A percentile compares a stretch with the other conserved stretches of the same genome.
These are phyloP conservation scores for Pestalotiopsis sp. DNA, from an alignment of 2,329 filamentous ascomycete genomes.

Conservation along the genomic window DNA sequence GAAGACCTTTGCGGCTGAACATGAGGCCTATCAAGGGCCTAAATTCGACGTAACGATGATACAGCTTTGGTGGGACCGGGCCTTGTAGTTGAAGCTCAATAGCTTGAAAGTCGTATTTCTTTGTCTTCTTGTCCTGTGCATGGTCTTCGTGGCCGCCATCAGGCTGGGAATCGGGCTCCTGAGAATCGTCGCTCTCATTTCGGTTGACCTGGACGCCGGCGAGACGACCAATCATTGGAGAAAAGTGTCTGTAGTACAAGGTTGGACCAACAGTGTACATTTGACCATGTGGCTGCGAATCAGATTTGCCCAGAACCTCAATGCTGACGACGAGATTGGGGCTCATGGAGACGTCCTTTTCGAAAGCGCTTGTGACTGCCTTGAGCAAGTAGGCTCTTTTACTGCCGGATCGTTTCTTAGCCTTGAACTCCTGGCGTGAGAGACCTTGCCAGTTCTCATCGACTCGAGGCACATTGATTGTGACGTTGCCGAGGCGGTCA, in stretches of 20 bases:
- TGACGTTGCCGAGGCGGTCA: constrained; percentile 86
- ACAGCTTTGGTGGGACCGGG: constrained; percentile 78
- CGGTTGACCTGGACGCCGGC: constrained; percentile 71
- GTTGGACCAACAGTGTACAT: constrained; percentile 81
- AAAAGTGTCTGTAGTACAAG: constrained; percentile 81
- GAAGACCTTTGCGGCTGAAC: constrained; percentile 78
- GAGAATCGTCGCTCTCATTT: constrained; percentile 54
- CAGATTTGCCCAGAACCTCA: constrained; percentile 76
- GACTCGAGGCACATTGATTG: constrained; percentile 65
- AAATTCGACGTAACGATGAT: constrained; percentile 94
- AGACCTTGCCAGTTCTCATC: constrained; percentile 71
- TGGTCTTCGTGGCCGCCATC: constrained; percentile 15
- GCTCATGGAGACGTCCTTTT: constrained; percentile 65
- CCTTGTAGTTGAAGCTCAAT: constrained; percentile 88
- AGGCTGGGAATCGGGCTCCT: constrained; percentile 27
- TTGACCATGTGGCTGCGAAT: constrained; percentile 64
- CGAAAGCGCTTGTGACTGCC: constrained; percentile 66
- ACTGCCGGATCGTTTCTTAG: constrained; percentile 84
- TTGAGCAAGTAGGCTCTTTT: constrained; percentile 83
- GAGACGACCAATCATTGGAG: constrained; percentile 83
- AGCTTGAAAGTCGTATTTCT: constrained; percentile 92
- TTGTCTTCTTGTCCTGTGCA: constrained; percentile 55
- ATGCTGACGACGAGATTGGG: constrained; percentile 75
- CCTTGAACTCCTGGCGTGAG: constrained; percentile 62
- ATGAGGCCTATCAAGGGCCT: constrained; percentile 86